These are phyloP conservation scores for Smittium mucronatum DNA, from an alignment of 371 early-diverging fungal genomes.

Conservation along the genomic window DNA sequence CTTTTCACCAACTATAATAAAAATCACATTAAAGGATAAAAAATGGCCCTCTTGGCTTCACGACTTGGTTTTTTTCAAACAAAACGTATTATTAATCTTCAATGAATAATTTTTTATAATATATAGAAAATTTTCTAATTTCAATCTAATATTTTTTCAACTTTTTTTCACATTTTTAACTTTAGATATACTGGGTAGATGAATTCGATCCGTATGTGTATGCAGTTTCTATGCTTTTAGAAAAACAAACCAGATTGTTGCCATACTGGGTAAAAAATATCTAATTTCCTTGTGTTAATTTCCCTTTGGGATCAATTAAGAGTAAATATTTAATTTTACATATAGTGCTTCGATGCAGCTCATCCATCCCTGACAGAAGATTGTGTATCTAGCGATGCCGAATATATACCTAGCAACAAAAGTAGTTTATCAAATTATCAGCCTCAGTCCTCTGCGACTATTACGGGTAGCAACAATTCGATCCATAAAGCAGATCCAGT, in stretches of 20 bases:
- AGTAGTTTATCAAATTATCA: background rate
- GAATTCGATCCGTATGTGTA: conserved; percentile 8
- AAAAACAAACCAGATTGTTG: background rate
- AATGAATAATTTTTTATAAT: background rate
- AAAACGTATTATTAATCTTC: conserved; percentile 4
- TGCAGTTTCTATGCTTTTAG: conserved; percentile 7
- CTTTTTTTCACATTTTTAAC: conserved; percentile 3
- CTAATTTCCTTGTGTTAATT: background rate
- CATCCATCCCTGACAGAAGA: conserved; percentile 8
- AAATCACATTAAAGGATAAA: conserved; percentile 8
- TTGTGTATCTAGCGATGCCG: background rate
- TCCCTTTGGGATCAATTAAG: conserved; percentile 5
- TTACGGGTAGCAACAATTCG: background rate
- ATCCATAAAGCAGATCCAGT: no score
- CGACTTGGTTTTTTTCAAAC: conserved; percentile 10
- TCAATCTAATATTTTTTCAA: background rate
- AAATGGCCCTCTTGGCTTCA: conserved; percentile 12
- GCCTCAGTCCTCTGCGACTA: background rate
- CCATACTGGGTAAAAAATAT: conserved; percentile 8
- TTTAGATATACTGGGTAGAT: conserved; percentile 7
- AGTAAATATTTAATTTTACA: background rate
- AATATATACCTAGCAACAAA: background rate
- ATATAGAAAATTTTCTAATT: background rate
- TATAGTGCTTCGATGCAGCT: conserved; percentile 8
- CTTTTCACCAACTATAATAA: conserved; percentile 2